Conservation (phyloP, 164 flowering plant genomes). For the Kalanchoe fedtschenkoi region DNA sequence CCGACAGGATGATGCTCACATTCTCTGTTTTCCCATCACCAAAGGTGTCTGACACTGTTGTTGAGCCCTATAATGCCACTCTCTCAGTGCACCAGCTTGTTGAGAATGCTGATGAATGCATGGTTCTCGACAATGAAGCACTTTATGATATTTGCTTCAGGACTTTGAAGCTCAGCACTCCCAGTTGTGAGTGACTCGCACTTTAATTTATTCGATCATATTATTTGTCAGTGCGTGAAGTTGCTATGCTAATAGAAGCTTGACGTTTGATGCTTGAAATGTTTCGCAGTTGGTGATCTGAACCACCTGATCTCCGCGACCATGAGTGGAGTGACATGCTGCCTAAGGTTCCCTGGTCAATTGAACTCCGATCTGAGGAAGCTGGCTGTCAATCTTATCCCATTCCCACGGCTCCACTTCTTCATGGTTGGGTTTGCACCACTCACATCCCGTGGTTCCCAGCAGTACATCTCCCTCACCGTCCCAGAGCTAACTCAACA, state of each 20-base stretch:
- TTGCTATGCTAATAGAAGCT: too few relatives aligned
- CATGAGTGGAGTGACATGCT: constrained; percentile 85
- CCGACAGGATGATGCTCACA: constrained; percentile 64
- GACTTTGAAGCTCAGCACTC: constrained; percentile 72
- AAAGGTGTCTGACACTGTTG: constrained; percentile 85
- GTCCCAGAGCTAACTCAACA: constrained; percentile 85
- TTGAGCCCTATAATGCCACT: constrained; percentile 84
- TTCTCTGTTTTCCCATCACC: constrained; percentile 78
- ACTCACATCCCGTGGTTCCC: constrained; percentile 76
- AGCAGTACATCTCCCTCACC: constrained; percentile 68
- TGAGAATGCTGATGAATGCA: constrained; percentile 82
- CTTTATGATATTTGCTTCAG: constrained; percentile 79
- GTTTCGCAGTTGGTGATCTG: constrained; percentile 68
- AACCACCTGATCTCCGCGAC: constrained; percentile 83
- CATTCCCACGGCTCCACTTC: constrained; percentile 86
- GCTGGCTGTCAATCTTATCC: constrained; percentile 74
- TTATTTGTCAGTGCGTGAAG: too few relatives aligned
- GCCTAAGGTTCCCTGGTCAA: constrained; percentile 80
- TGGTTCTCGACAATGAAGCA: constrained; percentile 83
- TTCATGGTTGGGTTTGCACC: constrained; percentile 91
- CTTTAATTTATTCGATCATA: too few relatives aligned
- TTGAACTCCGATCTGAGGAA: constrained; percentile 73
- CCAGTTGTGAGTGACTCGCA: constrained; percentile 49
- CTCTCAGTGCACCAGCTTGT: constrained; percentile 79
- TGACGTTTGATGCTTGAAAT: not conserved